These are phyloP conservation scores for Botrytis paeoniae DNA, from an alignment of 2,329 filamentous ascomycete species.

Conservation along the genomic window DNA sequence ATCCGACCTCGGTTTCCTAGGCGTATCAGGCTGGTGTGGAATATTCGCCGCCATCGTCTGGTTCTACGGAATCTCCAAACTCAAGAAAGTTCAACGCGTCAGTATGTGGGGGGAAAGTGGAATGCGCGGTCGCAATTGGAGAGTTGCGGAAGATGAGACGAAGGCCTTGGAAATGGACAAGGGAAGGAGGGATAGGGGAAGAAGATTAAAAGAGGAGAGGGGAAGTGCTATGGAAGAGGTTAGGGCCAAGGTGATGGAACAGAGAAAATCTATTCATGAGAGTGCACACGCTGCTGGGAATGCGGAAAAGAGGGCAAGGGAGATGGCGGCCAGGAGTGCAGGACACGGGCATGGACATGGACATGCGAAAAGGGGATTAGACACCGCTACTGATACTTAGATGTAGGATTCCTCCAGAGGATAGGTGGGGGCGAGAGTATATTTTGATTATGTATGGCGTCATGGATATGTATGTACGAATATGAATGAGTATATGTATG, in stretches of 20 bases:
- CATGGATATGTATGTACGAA: slow-evolving; percentile 9
- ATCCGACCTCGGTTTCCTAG: slow-evolving; percentile 78
- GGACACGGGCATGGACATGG: not conserved
- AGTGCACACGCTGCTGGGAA: not conserved
- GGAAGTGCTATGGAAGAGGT: slow-evolving; percentile 25
- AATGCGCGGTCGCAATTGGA: slow-evolving; percentile 34
- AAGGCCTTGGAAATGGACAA: slow-evolving; percentile 30
- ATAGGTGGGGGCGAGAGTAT: not conserved
- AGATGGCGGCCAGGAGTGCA: not conserved
- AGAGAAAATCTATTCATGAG: slow-evolving; percentile 2
- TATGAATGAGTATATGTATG: not conserved
- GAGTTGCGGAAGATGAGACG: slow-evolving; percentile 30
- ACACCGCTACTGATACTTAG: not conserved
- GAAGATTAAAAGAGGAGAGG: slow-evolving; percentile 32
- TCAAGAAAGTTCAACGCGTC: slow-evolving; percentile 82
- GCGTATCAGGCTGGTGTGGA: slow-evolving; percentile 68
- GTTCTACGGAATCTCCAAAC: slow-evolving; percentile 76
- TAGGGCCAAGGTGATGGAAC: slow-evolving; percentile 16
- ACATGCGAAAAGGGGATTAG: not conserved
- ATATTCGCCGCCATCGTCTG: slow-evolving; percentile 74
- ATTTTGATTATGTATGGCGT: not conserved
- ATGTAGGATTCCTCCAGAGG: not conserved
- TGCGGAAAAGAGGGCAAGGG: not conserved
- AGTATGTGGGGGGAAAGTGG: slow-evolving; percentile 63
- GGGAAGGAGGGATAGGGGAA: slow-evolving; percentile 29